Conservation (phyloP, 495 filamentous ascomycete genomes). For the Tuber indicum region DNA sequence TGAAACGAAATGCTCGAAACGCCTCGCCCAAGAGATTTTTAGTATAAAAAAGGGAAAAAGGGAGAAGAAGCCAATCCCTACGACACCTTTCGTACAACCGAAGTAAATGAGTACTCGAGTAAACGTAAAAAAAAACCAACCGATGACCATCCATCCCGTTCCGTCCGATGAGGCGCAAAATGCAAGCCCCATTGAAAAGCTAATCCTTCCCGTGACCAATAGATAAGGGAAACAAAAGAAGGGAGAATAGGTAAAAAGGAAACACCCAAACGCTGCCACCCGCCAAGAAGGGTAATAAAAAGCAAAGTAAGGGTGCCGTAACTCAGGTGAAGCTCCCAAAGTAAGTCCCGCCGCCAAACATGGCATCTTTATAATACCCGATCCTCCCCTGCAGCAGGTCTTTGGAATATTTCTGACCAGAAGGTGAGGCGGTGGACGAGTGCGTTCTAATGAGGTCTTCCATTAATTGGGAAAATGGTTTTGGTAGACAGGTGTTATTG, state of each 20-base stretch:
- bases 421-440: slow-evolving; percentile 33
- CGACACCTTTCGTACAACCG: neutral
- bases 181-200: neutral
- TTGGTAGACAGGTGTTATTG: slow-evolving; percentile 19
- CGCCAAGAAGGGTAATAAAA: neutral
- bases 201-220: neutral
- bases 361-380: neutral
- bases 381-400: neutral
- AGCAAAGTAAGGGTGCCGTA: neutral
- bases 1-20: neutral
- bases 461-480: slow-evolving; percentile 24
- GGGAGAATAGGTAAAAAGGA: neutral
- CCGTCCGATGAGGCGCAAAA: neutral
- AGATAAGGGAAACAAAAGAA: neutral
- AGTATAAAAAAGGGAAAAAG: neutral
- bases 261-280: neutral
- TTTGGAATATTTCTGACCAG: slow-evolving; percentile 13
- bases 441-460: slow-evolving; percentile 30
- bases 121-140: neutral
- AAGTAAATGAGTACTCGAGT: neutral
- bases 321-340: slow-evolving; percentile 1
- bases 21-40: neutral
- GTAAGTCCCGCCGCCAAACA: neutral
- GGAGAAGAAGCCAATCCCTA: neutral
- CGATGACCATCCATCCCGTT: neutral